phyloP scores from a whole-genome alignment of 176 grass and related monocot species.

The Lolium rigidum region DNA sequence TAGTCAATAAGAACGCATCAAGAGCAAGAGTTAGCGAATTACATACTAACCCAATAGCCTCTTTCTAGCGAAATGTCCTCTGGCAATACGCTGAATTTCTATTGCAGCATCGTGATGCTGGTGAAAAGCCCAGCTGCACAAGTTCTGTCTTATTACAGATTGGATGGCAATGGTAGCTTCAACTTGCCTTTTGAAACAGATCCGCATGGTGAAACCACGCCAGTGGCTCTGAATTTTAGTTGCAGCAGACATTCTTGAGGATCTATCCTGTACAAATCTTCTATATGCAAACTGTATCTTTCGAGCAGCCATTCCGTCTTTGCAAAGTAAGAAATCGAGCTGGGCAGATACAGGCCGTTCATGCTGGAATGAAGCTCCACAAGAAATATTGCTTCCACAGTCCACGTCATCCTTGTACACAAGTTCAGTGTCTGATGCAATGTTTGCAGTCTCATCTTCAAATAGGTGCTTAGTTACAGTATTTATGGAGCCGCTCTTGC shows the following conservation, averaged over 20 bases:
- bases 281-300: conserved; percentile 61
- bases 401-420: conserved; percentile 5
- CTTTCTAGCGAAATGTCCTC: conserved; percentile 62
- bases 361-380: conserved; percentile 21
- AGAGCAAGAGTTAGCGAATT: conserved; percentile 17
- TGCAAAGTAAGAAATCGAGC: conserved; percentile 18
- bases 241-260: conserved; percentile 45
- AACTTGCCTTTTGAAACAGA: conserved; percentile 45
- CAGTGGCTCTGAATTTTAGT: conserved; percentile 68
- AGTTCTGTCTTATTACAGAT: conserved; percentile 37
- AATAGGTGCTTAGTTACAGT: neutral
- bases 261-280: conserved; percentile 44
- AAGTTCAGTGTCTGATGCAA: conserved; percentile 30
- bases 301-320: conserved; percentile 48
- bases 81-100: conserved; percentile 53
- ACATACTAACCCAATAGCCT: conserved; percentile 58
- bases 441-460: conserved; percentile 7
- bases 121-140: conserved; percentile 40
- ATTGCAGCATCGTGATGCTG: conserved; percentile 24
- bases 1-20: conserved; percentile 15
- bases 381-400: conserved; percentile 25
- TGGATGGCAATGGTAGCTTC: conserved; percentile 51
- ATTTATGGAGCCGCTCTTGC: conserved; percentile 12
- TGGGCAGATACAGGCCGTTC: conserved; percentile 18
- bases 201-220: conserved; percentile 47